Percentiles rank a stretch among this genome's conserved stretches.
Conservation (phyloP, 2,329 filamentous ascomycete genomes). For the Scolecobasidium constrictum region DNA sequence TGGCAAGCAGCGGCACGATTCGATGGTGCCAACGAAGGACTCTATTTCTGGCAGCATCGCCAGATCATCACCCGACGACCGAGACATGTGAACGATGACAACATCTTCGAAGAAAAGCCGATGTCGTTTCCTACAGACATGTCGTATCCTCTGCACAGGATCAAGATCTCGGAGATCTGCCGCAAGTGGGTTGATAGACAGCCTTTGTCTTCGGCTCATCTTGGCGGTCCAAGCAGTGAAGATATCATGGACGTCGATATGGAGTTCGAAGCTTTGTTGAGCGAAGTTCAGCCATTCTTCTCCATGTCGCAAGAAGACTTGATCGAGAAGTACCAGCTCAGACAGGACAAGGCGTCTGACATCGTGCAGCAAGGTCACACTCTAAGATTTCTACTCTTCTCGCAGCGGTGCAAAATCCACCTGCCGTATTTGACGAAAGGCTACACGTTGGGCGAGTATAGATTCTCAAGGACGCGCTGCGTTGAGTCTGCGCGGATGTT, state of each 20-base stretch:
- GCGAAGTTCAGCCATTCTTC: conserved; percentile 24
- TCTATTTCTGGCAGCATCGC: conserved; percentile 24
- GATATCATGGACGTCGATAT: conserved; percentile 23
- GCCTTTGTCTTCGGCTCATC: conserved; percentile 13
- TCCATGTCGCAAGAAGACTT: conserved; percentile 5
- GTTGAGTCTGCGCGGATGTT: conserved; percentile 22
- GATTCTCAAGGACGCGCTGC: conserved; percentile 24
- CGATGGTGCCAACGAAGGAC: conserved; percentile 23
- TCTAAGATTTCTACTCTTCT: conserved; percentile 23
- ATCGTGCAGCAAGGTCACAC: conserved; percentile 24
- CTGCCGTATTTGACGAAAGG: conserved; percentile 24
- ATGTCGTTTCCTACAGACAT: conserved; percentile 24
- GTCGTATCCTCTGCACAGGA: conserved; percentile 27
- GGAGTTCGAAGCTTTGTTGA: conserved; percentile 20
- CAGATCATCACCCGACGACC: conserved; percentile 30
- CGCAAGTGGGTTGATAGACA: conserved; percentile 25
- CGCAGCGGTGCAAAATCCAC: conserved; percentile 27
- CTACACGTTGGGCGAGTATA: conserved; percentile 19
- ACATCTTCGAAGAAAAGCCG: conserved; percentile 19
- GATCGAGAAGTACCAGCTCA: conserved; percentile 10
- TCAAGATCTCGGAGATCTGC: conserved; percentile 24
- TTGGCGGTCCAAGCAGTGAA: conserved; percentile 18
- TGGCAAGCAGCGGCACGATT: conserved; percentile 25
- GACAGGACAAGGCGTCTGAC: conserved; percentile 9
- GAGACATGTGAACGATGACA: conserved; percentile 24